Conservation (phyloP, 2,329 filamentous ascomycete genomes). For the Epichloe baconii region DNA sequence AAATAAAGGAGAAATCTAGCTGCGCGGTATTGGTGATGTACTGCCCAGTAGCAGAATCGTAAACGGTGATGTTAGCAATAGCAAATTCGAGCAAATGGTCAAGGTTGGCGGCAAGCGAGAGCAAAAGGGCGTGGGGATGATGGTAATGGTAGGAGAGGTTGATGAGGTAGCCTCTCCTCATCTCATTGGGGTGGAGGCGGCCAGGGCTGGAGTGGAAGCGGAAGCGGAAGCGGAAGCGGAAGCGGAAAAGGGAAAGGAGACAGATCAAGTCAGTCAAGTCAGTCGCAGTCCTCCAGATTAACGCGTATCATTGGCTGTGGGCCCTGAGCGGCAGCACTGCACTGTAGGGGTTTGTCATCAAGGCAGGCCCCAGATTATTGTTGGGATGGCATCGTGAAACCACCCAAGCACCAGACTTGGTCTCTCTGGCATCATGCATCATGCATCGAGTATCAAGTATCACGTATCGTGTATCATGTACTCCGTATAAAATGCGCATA, state of each 20-base stretch:
- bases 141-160: not conserved
- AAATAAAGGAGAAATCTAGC: not conserved
- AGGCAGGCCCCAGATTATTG: too few species aligned
- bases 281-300: not conserved
- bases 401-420: too few species aligned
- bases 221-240: not conserved
- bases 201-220: not conserved
- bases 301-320: not conserved
- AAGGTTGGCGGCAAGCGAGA: not conserved
- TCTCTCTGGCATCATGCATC: too few species aligned
- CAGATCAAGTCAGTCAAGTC: not conserved
- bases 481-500: too few species aligned
- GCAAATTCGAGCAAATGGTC: not conserved
- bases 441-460: too few species aligned
- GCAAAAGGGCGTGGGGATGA: not conserved
- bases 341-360: too few species aligned
- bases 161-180: not conserved
- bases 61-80: not conserved
- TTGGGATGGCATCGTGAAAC: too few species aligned
- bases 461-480: too few species aligned
- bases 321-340: not conserved
- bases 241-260: constrained; percentile 1
- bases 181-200: not conserved
- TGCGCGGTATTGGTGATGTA: not conserved
- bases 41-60: not conserved